Base-by-base conservation (phyloP, 306 rosid genomes). In the Quercus wislizeni region DNA sequence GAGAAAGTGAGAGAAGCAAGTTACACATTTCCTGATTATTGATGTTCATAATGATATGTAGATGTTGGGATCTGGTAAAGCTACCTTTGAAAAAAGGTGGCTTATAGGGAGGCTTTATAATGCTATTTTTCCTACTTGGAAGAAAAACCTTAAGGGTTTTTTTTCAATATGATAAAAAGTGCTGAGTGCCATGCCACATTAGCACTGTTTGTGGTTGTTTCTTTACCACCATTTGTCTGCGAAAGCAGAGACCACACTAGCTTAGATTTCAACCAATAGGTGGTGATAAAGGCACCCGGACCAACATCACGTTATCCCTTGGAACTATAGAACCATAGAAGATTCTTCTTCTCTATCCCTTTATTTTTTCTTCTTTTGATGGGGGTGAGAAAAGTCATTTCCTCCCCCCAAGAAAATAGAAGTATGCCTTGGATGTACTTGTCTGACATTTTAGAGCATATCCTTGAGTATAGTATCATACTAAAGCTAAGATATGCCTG, bases 181-280 rank as follows among this genome's bases (percentile, higher is more conserved):
- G 68, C 71, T 77, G 71, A 82, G 76, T 85, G 74, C 58, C 80
- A 80, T 84, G 77, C 88, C 87, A 82, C 87, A 72, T 75, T 74
- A 72, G 79, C 76, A 58, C 69, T 63, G 54, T 41, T 41, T 49
- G 67, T 75, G 76, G 83, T 74, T 69, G 83, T 79, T 79, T 75
- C 83, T 85, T 87, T 83, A 74, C 74, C 78, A 69, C 77, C 82
- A 81, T 80, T 75, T 90, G 92, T 88, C 92, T 88, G 86, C 80
- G 84, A 86, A 90, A 86, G 87, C 84, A 81, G 83, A 86, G 81
- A 84, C 86, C 87, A 83, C 73, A 54, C 80, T 80, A 72, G 78
- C 86, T 83, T 81, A 79, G 76, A 80, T 74, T 86, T 84, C 88
- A 84, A 84, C 84, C 86, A 80, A 74, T 82, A 81, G 84, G 73